Evolutionary conservation across 176 grass and related monocot genomes (phyloP), one percentile per base, ranked within the genome.

Genomic region (Triticum dicoccoides): DNA sequence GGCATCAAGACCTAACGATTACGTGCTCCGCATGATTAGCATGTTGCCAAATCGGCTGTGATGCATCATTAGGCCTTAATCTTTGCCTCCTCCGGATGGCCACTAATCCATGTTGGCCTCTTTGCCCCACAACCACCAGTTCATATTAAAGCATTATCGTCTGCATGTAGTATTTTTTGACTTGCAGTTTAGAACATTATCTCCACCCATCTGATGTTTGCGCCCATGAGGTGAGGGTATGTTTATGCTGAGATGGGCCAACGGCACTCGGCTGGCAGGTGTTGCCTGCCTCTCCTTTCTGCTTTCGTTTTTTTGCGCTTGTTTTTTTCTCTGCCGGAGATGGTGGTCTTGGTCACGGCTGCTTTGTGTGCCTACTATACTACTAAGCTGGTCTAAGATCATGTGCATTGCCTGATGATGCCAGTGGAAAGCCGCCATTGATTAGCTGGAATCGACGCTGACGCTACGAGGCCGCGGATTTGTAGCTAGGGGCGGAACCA

Each of bases 1-100:
- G 86, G 90, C 82, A 91, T 88, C 39, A 44, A 52, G 78, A 85
- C 90, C 82, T 85, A 91, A 88, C 70, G 5, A 77, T 65, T 63
- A 18, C 71, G 41, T 78, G 32, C 42, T 17, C 32, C 71, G 61
- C 82, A 73, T 88, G 78, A 88, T 88, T 82, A 82, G 41, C 65
- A 4, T 65, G 42, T 78, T 88, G 65, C 72, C 72, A 78, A 51
- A 66, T 73, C 30, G 71, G 82, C 12, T 44, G 30, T 11, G 71
- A 54, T 30, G 54, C 65, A 54, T 82, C 86, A 82, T 59, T 78
- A 73, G 38, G 20, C 12, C 86, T 69, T 70, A 69, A n/a, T 66
- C 33, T 23, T 18, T 21, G 74, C 23, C 73, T 29, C n/a, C 12
- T 61, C 15, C 5, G 49, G 62, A 81, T 85, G 78, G 54, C 82